phyloP scores from a whole-genome alignment of 225 moss, liverwort and hornwort species.

The Straminergon stramineum region DNA sequence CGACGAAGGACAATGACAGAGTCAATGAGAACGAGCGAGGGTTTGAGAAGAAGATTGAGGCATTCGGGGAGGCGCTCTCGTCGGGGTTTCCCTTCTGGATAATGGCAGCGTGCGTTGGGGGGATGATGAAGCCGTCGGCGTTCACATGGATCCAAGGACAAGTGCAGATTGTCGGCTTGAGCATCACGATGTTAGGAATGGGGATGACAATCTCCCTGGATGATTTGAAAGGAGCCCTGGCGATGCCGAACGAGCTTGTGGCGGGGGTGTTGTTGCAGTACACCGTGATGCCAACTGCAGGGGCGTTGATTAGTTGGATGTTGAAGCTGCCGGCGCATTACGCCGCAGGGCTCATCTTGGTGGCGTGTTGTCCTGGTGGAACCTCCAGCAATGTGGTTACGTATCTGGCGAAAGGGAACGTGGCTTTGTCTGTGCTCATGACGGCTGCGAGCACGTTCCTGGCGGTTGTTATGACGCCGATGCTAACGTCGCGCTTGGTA shows the following conservation, averaged over 20 bases:
- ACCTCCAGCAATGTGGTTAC: slow-evolving; percentile 51
- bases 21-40: background rate
- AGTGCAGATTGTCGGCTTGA: slow-evolving; percentile 54
- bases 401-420: slow-evolving; percentile 60
- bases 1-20: background rate
- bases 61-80: slow-evolving; percentile 65
- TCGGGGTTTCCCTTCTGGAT: slow-evolving; percentile 87
- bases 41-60: slow-evolving; percentile 36
- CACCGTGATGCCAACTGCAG: slow-evolving; percentile 80
- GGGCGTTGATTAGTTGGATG: slow-evolving; percentile 42
- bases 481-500: slow-evolving; percentile 66
- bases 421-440: slow-evolving; percentile 89
- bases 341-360: slow-evolving; percentile 78
- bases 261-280: slow-evolving; percentile 78
- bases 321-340: slow-evolving; percentile 61
- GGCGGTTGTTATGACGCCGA: slow-evolving; percentile 71
- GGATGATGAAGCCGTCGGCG: slow-evolving; percentile 44
- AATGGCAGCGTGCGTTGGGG: slow-evolving; percentile 41
- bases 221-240: slow-evolving; percentile 67
- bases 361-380: slow-evolving; percentile 91
- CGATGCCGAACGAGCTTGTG: slow-evolving; percentile 72
- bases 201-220: slow-evolving; percentile 81
- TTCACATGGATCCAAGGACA: slow-evolving; percentile 61
- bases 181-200: slow-evolving; percentile 83
- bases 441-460: slow-evolving; percentile 89